These are phyloP conservation scores for Acidomyces sp. DNA, from an alignment of 495 filamentous ascomycete genomes.

Conservation along the genomic window DNA sequence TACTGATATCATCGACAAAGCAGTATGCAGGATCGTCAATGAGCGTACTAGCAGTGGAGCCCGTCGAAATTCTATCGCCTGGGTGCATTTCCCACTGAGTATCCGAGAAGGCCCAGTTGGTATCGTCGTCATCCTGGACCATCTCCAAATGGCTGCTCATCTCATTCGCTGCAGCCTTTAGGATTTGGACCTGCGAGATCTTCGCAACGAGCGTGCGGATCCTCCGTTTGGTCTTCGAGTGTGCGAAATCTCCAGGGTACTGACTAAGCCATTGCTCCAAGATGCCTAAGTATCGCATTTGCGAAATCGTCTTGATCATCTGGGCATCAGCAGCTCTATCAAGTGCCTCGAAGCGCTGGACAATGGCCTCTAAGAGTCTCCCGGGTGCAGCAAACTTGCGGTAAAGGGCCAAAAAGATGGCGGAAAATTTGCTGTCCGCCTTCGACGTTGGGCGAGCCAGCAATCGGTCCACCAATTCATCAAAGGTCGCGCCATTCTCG, in stretches of 20 bases:
- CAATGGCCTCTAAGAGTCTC: conserved; percentile 58
- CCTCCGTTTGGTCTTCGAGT: conserved; percentile 55
- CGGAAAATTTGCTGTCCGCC: conserved; percentile 68
- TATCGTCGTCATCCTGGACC: conserved; percentile 33
- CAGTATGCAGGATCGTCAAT: conserved; percentile 2
- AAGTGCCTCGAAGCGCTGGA: conserved; percentile 52
- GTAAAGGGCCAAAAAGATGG: conserved; percentile 86
- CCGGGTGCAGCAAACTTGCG: conserved; percentile 80
- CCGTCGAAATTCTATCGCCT: neutral
- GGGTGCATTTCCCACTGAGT: conserved; percentile 15
- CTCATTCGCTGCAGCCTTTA: conserved; percentile 70
- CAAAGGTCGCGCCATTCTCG: conserved; percentile 45
- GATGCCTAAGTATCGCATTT: conserved; percentile 70
- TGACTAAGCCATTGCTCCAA: conserved; percentile 78
- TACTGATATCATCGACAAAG: conserved; percentile 13
- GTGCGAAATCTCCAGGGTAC: conserved; percentile 86
- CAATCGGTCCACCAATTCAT: conserved; percentile 79
- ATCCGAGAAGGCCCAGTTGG: conserved; percentile 30
- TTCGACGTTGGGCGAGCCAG: conserved; percentile 70
- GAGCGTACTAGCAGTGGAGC: conserved; percentile 5
- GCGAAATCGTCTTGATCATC: conserved; percentile 59
- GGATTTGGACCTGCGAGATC: conserved; percentile 57
- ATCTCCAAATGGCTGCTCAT: conserved; percentile 55
- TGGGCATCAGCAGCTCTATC: conserved; percentile 42
- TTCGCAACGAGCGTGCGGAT: conserved; percentile 58